Percentiles rank a stretch among this genome's conserved stretches.
These are phyloP conservation scores for Wickerhamiella nectarea DNA, from an alignment of 805 yeast species.

Conservation along the genomic window DNA sequence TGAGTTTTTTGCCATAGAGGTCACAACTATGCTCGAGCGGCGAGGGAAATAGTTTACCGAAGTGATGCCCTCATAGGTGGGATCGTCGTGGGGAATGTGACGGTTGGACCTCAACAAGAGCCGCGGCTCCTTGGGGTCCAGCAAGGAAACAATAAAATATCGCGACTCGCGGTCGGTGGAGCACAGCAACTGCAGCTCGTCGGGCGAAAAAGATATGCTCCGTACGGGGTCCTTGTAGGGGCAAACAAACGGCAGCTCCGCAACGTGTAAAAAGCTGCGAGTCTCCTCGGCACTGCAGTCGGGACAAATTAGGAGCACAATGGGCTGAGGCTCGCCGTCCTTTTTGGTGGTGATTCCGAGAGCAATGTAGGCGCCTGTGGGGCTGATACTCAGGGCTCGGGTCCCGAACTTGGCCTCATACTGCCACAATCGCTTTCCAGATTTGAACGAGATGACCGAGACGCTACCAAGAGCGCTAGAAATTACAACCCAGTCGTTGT, in stretches of 20 bases:
- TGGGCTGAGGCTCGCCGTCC: conserved; percentile 60
- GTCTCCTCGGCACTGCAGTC: conserved; percentile 8
- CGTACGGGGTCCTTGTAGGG: conserved; percentile 83
- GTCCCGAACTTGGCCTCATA: conserved; percentile 62
- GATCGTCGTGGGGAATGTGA: conserved; percentile 40
- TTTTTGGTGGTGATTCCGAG: conserved; percentile 65
- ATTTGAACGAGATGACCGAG: conserved; percentile 45
- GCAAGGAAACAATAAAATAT: conserved; percentile 58
- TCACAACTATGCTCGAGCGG: conserved; percentile 37
- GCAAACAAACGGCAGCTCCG: conserved; percentile 58
- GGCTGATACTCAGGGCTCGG: conserved; percentile 60
- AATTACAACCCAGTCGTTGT: conserved; percentile 46
- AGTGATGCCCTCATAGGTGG: conserved; percentile 85
- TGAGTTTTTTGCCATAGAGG: conserved; percentile 46
- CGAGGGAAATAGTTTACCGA: conserved; percentile 61
- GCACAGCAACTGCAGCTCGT: conserved; percentile 58
- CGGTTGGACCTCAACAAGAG: conserved; percentile 56
- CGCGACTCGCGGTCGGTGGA: conserved; percentile 68
- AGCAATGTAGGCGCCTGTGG: conserved; percentile 51
- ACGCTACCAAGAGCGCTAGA: conserved; percentile 63
- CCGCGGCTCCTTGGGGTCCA: conserved; percentile 49
- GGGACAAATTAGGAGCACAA: conserved; percentile 45
- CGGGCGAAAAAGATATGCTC: conserved; percentile 55
- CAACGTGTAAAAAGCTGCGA: conserved; percentile 27
- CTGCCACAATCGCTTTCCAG: conserved; percentile 55